Evolutionary conservation across 163 green algal genomes (phyloP).

Genomic region (Scenedesmus sp.): DNA sequence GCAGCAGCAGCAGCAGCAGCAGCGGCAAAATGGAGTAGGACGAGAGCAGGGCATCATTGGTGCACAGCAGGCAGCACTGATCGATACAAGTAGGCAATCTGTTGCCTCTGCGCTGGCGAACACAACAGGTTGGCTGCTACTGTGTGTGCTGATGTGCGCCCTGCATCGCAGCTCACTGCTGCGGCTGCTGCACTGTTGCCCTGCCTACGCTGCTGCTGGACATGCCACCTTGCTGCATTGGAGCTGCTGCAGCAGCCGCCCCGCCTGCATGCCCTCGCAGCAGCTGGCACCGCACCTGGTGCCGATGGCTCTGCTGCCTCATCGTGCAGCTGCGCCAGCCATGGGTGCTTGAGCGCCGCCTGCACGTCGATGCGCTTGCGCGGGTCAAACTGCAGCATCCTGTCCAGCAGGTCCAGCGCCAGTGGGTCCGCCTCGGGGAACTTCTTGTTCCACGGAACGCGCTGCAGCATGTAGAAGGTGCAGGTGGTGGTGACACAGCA

Average conservation of each 20-base stretch:
- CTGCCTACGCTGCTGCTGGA: not conserved
- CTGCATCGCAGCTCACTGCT: not conserved
- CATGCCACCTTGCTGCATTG: not conserved
- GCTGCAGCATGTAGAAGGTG: not conserved
- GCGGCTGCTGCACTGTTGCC: not conserved
- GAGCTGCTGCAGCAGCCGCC: not conserved
- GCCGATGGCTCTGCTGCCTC: slow-evolving; percentile 83
- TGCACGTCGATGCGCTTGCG: slow-evolving; percentile 91
- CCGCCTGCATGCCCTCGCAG: too few relatives aligned
- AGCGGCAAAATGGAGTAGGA: too few relatives aligned
- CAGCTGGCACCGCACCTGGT: slow-evolving; percentile 62
- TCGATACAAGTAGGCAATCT: not conserved
- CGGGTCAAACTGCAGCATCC: slow-evolving; percentile 98
- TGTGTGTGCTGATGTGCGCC: not conserved
- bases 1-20: not conserved
- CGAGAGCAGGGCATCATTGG: too few relatives aligned
- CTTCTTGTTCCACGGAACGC: slow-evolving; percentile 46
- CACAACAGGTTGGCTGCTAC: not conserved
- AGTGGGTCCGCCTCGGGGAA: slow-evolving; percentile 88
- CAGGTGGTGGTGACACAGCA: too few relatives aligned
- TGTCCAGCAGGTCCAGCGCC: slow-evolving; percentile 96
- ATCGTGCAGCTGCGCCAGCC: slow-evolving; percentile 94
- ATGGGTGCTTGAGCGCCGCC: slow-evolving; percentile 92
- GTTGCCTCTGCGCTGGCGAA: not conserved
- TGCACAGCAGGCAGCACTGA: slow-evolving; percentile 12